These are phyloP conservation scores for Penicillium sp. DNA, from an alignment of 2,329 filamentous ascomycete species.

Conservation along the genomic window DNA sequence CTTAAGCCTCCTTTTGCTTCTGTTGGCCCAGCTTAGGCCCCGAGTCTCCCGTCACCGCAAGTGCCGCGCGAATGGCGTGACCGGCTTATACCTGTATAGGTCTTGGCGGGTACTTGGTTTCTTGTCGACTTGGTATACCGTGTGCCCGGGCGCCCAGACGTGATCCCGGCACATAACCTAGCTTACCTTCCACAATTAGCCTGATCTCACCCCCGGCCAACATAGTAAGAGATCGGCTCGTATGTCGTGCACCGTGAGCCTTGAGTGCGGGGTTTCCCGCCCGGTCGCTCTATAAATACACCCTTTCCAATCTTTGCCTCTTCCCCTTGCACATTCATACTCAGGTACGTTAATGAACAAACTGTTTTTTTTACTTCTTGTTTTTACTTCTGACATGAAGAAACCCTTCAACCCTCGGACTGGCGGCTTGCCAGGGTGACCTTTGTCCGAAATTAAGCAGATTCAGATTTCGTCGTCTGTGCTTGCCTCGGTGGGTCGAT, in stretches of 20 bases:
- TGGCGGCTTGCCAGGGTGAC: conserved; percentile 9
- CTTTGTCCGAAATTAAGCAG: conserved; percentile 16
- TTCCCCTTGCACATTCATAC: not conserved
- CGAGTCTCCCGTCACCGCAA: not conserved
- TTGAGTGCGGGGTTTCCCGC: not conserved
- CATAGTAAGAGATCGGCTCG: not conserved
- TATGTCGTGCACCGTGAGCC: not conserved
- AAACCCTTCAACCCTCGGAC: conserved; percentile 15
- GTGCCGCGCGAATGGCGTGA: conserved; percentile 5
- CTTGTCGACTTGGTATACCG: too few species aligned
- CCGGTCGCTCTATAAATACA: not conserved
- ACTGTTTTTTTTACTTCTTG: not conserved
- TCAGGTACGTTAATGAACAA: not conserved
- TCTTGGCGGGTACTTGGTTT: not conserved
- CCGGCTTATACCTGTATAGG: not conserved
- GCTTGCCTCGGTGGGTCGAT: not conserved
- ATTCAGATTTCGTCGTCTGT: conserved; percentile 11
- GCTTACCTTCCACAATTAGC: not conserved
- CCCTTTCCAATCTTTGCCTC: not conserved
- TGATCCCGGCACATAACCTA: not conserved
- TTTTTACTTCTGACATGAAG: conserved; percentile 7
- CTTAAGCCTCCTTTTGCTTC: not conserved
- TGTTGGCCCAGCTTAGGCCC: not conserved
- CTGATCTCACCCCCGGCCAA: not conserved
- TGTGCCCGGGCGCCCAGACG: not conserved